Conservation (phyloP, 352 stramenopile genomes). For the Achlya hypogyna region DNA sequence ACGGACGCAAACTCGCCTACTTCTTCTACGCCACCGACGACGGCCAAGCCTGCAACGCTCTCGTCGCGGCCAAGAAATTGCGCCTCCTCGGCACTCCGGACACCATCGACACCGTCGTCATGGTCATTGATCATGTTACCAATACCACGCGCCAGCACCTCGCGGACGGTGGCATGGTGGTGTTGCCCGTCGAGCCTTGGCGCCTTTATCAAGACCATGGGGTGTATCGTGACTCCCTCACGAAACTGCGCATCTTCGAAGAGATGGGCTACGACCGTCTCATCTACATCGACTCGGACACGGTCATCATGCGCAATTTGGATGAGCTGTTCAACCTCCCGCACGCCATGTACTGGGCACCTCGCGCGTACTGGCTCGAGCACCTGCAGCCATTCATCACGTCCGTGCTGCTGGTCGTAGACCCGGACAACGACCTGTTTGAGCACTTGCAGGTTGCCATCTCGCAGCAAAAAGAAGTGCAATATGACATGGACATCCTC, state of each 20-base stretch:
- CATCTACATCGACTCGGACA: slow-evolving; percentile 30
- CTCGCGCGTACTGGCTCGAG: not conserved
- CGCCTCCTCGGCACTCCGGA: slow-evolving; percentile 6
- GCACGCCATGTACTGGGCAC: not conserved
- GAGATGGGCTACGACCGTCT: slow-evolving; percentile 31
- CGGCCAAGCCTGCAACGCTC: slow-evolving; percentile 24
- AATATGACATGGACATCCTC: slow-evolving; percentile 17
- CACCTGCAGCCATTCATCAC: not conserved
- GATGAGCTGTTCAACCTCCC: slow-evolving; percentile 25
- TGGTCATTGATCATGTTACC: slow-evolving; percentile 23
- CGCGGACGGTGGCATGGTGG: slow-evolving; percentile 1
- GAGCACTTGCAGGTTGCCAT: not conserved
- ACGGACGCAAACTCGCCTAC: slow-evolving; percentile 19
- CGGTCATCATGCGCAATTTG: slow-evolving; percentile 28
- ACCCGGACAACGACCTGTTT: not conserved
- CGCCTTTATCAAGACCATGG: not conserved
- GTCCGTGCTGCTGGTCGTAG: slow-evolving; percentile 4
- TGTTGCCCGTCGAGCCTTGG: slow-evolving; percentile 18
- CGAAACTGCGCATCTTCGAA: slow-evolving; percentile 29
- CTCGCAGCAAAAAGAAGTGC: no score
- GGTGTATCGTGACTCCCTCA: slow-evolving; percentile 21
- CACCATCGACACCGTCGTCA: slow-evolving; percentile 26
- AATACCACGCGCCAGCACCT: slow-evolving; percentile 1
- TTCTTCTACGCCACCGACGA: slow-evolving; percentile 29
- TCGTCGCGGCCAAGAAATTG: slow-evolving; percentile 23